Base-by-base conservation (phyloP, 2,329 filamentous ascomycete genomes). In the Beauveria australis region DNA sequence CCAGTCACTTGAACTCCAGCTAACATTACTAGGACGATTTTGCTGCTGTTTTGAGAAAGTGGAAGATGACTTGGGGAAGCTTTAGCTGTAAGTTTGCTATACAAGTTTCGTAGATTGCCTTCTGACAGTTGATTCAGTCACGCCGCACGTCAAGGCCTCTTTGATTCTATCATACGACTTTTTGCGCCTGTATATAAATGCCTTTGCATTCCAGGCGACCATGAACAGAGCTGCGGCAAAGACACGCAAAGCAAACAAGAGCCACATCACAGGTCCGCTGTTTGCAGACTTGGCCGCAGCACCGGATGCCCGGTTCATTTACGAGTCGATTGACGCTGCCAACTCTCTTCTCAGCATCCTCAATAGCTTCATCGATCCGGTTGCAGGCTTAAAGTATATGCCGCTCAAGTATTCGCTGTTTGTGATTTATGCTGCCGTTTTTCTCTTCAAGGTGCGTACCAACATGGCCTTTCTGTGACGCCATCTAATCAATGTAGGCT, bases 181-280 rank as follows among this genome's bases (percentile, higher is more conserved):
- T 67, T 74, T 91, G 1, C 80, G 87, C 7, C 78, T 91, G 1
- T 91, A 91, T 69, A 88, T 87, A 54, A 89, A 89, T 62, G 87
- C 88, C 0, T 91, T 90, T 68, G 88, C 87, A 1, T 90, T 90
- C 65, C 88, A 91, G 68, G 87, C 88, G 3, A 88, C 86, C 82
- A 54, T 83, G 73, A 66, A 81, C 79, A 67, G 81, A 72, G 60
- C 72, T 73, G 64, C 5, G 52, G 68, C 8, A 61, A 66, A 44
- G 64, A 66, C 12, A 70, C 67, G 61, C 74, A 75, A 66, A 68
- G 72, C 65, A 67, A 68, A 22, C 67, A 75, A 64, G 66, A 69
- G 44, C 65, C 69, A 54, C 67, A 69, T 47, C 69, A 73, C 64
- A 68, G 73, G 64, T 71, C 72, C 74, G 8, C 75, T 75, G 7